Evolutionary conservation across 257 asterid species (phyloP).

Genomic region (Plantago major): DNA sequence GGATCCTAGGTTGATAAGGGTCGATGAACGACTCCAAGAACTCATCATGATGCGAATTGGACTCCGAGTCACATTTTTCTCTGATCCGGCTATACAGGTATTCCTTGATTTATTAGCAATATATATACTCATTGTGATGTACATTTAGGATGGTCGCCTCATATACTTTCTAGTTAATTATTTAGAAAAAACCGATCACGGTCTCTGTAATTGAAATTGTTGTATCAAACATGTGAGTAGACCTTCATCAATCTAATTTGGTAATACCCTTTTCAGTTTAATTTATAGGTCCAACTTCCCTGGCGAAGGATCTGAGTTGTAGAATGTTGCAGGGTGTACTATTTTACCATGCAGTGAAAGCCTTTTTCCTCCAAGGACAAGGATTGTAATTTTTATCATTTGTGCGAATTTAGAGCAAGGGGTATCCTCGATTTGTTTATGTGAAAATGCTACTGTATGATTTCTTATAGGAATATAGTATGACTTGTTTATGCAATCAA

Average conservation of each 20-base stretch:
- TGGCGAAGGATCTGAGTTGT: neutral
- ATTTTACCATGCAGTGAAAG: too few relatives aligned
- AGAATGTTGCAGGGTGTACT: too few relatives aligned
- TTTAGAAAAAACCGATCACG: too few relatives aligned
- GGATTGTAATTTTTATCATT: too few relatives aligned
- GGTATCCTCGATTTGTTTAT: too few relatives aligned
- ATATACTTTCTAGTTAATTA: neutral
- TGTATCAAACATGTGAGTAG: neutral
- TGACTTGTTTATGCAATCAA: too few relatives aligned
- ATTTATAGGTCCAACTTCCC: neutral
- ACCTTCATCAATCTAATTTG: too few relatives aligned
- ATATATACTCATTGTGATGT: neutral
- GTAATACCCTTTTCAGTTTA: too few relatives aligned
- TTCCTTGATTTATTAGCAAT: neutral
- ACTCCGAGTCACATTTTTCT: conserved; percentile 4
- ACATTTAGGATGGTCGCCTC: conserved; percentile 3
- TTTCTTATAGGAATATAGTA: too few relatives aligned
- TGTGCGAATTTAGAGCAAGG: too few relatives aligned
- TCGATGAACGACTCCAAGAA: conserved; percentile 7
- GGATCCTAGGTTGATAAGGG: conserved; percentile 10
- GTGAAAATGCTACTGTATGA: too few relatives aligned
- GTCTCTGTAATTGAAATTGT: neutral
- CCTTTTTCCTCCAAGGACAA: too few relatives aligned
- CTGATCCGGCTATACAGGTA: conserved; percentile 26
- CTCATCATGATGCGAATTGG: conserved; percentile 15